Base-by-base conservation (phyloP, 2,329 filamentous ascomycete species). In the Fusarium goolgardi region DNA sequence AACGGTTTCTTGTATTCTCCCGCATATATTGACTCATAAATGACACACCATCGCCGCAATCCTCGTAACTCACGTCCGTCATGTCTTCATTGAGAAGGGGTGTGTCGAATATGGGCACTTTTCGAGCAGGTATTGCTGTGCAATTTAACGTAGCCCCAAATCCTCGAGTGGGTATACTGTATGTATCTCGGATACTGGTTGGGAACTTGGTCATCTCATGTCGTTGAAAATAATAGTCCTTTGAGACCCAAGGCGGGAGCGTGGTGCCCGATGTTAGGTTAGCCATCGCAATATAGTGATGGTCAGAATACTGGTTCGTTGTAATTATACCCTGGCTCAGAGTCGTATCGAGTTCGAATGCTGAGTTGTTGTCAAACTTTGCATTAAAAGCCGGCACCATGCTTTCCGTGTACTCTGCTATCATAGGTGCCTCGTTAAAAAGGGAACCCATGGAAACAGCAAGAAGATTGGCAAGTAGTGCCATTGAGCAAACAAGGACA, bases 361-460 rank as follows among this genome's bases (percentile, higher is more conserved):
- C 21, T 0, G 72, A 69, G 0, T 60, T 2, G 41, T 75, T 72
- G 15, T 72, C 61, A 16, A 80, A 69, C 1, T n/a, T 44, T 0
- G 73, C 29, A 0, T 49, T 57, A 11, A 69, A 59, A 0, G 32
- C 9, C 0, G 75, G 71, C 2, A 49, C 31, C 3, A 76, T 52
- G 0, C 74, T 29, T 3, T 52, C 51, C 1, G 52, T 12, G 13
- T 73, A 68, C 0, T 27, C 39, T 1, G 63, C 62, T 0, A 31
- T 29, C 1, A 62, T 56, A 0, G 65, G 56, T 0, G 63, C 52
- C 15, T 86, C 81, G 23, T 82, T 78, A 55, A 89, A 85, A 0
- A 90, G 63, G 1, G 82, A 83, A 55, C 83, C 79, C 0, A 89
- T 76, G 0, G 84, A 79, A 3, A 89, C 78, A 0, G 86, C 81